Evolutionary conservation across 1,139 yeast genomes (phyloP).

Genomic region (Sugiyamaella japonica): DNA sequence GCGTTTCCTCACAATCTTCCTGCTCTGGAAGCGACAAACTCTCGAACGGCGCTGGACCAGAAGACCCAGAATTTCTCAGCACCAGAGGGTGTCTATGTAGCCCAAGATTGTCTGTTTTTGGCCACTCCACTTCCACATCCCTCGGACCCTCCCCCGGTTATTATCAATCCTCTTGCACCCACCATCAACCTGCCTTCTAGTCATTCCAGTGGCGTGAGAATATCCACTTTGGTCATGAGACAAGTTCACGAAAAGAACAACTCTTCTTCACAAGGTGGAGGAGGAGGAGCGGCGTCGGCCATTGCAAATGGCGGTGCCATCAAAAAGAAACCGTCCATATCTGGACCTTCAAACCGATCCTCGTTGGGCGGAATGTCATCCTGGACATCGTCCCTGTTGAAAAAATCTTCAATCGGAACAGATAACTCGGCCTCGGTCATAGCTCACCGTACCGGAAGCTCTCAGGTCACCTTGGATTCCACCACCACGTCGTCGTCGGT

Average conservation of each 20-base stretch:
- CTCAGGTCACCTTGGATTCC: slow-evolving; percentile 13
- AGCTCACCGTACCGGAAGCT: neutral
- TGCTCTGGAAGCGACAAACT: slow-evolving; percentile 35
- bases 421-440: slow-evolving; percentile 13
- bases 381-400: slow-evolving; percentile 13
- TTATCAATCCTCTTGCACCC: slow-evolving; percentile 42
- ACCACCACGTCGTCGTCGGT: neutral
- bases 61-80: slow-evolving; percentile 30
- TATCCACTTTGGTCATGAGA: slow-evolving; percentile 22
- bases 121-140: slow-evolving; percentile 43
- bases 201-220: slow-evolving; percentile 34
- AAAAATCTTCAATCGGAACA: slow-evolving; percentile 8
- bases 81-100: slow-evolving; percentile 38
- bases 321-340: neutral
- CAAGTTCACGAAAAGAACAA: slow-evolving; percentile 1
- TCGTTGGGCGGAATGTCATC: slow-evolving; percentile 16
- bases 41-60: slow-evolving; percentile 28
- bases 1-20: slow-evolving; percentile 26
- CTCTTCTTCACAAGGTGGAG: neutral
- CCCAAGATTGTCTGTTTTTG: slow-evolving; percentile 37
- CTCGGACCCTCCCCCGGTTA: slow-evolving; percentile 39
- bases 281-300: neutral
- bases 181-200: slow-evolving; percentile 35
- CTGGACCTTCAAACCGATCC: slow-evolving; percentile 13
- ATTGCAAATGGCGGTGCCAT: neutral